Percentiles rank a stretch among this genome's conserved stretches.
These are phyloP conservation scores for Elymus sibiricus DNA, from an alignment of 176 grass and related monocot genomes.

Conservation along the genomic window DNA sequence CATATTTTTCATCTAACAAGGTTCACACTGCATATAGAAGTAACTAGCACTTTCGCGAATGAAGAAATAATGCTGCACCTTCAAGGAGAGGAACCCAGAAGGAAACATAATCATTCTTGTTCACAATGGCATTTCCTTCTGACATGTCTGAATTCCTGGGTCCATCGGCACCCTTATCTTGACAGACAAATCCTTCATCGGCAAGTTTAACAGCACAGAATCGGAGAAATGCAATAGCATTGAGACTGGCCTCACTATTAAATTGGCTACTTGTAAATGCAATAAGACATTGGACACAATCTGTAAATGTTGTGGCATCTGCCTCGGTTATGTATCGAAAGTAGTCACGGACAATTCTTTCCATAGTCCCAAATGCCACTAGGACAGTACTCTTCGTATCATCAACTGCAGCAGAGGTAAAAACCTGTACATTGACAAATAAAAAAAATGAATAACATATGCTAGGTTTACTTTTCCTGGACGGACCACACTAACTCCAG, in stretches of 20 bases:
- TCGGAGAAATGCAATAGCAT: conserved; percentile 92
- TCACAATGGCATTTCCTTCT: conserved; percentile 48
- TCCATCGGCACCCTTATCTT: conserved; percentile 37
- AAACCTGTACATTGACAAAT: conserved; percentile 50
- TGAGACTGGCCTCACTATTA: conserved; percentile 90
- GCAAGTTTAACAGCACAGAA: conserved; percentile 98
- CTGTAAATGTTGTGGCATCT: conserved; percentile 84
- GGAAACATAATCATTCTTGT: conserved; percentile 75
- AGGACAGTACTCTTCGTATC: conserved; percentile 80
- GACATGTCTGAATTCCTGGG: conserved; percentile 38
- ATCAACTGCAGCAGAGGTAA: conserved; percentile 72
- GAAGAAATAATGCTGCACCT: conserved; percentile 32
- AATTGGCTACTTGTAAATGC: conserved; percentile 94
- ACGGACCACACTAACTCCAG: neutral
- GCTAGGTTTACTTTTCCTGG: neutral
- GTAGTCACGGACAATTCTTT: conserved; percentile 93
- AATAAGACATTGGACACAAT: conserved; percentile 94
- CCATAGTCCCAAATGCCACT: conserved; percentile 93
- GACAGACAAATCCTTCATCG: conserved; percentile 72
- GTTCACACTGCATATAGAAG: neutral
- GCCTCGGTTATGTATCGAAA: conserved; percentile 99
- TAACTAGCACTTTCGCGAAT: neutral
- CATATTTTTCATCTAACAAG: conserved; percentile 11
- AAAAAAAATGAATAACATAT: conserved; percentile 20
- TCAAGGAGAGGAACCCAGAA: conserved; percentile 85